These are phyloP conservation scores for Pisolithus sp. DNA, from an alignment of 768 basidiomycete genomes.

Conservation along the genomic window DNA sequence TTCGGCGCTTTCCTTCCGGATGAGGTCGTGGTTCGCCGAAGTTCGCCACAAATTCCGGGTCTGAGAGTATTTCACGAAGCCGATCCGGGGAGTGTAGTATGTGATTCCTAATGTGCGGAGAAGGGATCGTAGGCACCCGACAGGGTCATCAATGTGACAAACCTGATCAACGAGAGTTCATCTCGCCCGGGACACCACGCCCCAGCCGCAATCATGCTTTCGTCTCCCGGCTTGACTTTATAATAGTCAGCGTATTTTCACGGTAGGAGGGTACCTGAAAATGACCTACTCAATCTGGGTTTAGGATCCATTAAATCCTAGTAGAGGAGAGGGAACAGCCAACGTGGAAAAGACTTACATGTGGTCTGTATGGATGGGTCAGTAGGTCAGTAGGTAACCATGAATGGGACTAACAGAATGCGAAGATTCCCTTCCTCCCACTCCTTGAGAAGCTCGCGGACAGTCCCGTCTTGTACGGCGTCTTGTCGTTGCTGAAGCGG, in stretches of 20 bases:
- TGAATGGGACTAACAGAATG: constrained; percentile 54
- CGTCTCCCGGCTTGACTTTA: constrained; percentile 58
- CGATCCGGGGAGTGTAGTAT: constrained; percentile 54
- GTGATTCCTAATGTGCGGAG: constrained; percentile 39
- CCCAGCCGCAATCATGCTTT: constrained; percentile 74
- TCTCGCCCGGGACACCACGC: constrained; percentile 74
- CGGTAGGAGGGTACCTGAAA: neutral
- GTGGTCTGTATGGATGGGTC: constrained; percentile 16
- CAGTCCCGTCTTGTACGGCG: constrained; percentile 84
- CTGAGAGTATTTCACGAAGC: constrained; percentile 61
- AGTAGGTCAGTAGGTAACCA: constrained; percentile 1
- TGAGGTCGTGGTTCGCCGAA: constrained; percentile 69
- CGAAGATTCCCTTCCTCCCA: constrained; percentile 87
- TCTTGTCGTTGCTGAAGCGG: constrained; percentile 91
- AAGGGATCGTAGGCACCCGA: neutral
- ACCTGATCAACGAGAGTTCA: constrained; percentile 75
- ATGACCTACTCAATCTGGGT: constrained; percentile 18
- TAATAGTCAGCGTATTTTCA: constrained; percentile 3
- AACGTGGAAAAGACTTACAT: constrained; percentile 6
- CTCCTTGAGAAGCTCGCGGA: constrained; percentile 83
- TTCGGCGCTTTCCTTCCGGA: constrained; percentile 57
- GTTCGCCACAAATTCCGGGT: constrained; percentile 61
- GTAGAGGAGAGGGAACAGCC: neutral
- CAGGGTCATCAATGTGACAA: neutral
- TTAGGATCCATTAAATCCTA: neutral